Evolutionary conservation across 208 protist genomes (phyloP), one percentile per base, ranked within the genome.

Genomic region (Leptomonas seymouri): DNA sequence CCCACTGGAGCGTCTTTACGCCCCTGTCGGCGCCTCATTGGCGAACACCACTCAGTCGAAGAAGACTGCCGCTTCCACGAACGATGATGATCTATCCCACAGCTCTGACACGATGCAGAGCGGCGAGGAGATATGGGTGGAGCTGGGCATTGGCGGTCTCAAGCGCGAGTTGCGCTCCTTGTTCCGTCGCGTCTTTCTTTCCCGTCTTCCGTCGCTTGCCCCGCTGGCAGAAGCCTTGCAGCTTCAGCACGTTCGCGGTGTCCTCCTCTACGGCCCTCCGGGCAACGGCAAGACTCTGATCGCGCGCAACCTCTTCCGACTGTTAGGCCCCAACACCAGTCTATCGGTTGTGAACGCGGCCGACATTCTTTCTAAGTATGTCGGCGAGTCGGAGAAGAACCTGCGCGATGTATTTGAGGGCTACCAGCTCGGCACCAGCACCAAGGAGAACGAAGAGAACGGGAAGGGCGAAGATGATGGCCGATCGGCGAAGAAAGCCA

Each of bases 261-360:
- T 99, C 25, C 83, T 99, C n/a, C 85, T 99, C 2, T 97, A 99
- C 77, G 99, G 99, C 31, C 99, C 98, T 2, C 99, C 99, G 25
- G 99, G 99, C 53, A 99, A 98, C 64, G 99, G 99, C 55, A 99
- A 99, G 78, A 99, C 99, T 0, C 87, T 99, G n/a, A 98, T 99
- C 66, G 99, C 99, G 7, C 89, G 99, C 31, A 91, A 98, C 55
- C 99, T 99, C 63, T 97, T 97, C 23, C 96, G 98, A 54, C 94
- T 99, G 75, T 84, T 99, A 7, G 97, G 98, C 18, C 76, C 80
- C 21, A 66, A 82, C 34, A 77, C 82, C n/a, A 86, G 83, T 50
- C 67, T 98, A 18, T 86, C 87, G 15, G 68, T 97, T 14, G 92
- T 99, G 25, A 98, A 98, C 76, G 98, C 98, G 7, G 96, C 98